Conservation (phyloP, 805 yeast species). For the Limtongozyma cylindracea region DNA sequence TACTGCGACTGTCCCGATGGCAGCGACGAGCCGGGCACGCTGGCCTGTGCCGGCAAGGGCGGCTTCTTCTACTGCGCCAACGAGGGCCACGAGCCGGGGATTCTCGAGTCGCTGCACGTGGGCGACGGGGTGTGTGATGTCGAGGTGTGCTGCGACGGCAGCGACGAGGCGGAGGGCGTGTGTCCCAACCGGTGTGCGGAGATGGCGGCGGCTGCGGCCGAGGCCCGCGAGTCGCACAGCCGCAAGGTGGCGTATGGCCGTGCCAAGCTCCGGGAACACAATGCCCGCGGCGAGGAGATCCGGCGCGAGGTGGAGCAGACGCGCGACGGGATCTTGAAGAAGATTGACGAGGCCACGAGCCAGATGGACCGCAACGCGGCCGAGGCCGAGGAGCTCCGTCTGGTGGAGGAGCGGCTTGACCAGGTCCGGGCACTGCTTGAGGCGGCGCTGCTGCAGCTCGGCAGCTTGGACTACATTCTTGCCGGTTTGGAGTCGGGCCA, state of each 20-base stretch:
- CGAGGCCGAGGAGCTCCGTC: no score
- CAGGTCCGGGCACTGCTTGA: no score
- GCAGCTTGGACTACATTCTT: no score
- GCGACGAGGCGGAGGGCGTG: constrained; percentile 35
- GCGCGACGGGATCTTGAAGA: no score
- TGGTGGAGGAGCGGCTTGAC: no score
- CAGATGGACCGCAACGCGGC: constrained; percentile 28
- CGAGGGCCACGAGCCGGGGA: constrained; percentile 36
- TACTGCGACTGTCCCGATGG: constrained; percentile 97
- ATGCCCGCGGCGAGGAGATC: no score
- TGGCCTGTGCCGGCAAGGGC: constrained; percentile 32
- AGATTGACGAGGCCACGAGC: no score
- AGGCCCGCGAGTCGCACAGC: constrained; percentile 1
- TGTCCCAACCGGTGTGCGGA: constrained; percentile 34
- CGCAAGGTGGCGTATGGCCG: neutral
- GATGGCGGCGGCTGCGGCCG: constrained; percentile 14
- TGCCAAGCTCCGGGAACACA: no score
- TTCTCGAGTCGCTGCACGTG: constrained; percentile 40
- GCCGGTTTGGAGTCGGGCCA: no score
- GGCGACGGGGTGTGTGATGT: constrained; percentile 88
- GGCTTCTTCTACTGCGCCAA: constrained; percentile 51
- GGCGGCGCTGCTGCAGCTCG: no score
- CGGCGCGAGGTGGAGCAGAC: no score
- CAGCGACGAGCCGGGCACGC: constrained; percentile 88
- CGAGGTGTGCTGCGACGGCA: constrained; percentile 78